These are phyloP conservation scores for Septoria petroselini DNA, from an alignment of 2,329 filamentous ascomycete species.

Conservation along the genomic window DNA sequence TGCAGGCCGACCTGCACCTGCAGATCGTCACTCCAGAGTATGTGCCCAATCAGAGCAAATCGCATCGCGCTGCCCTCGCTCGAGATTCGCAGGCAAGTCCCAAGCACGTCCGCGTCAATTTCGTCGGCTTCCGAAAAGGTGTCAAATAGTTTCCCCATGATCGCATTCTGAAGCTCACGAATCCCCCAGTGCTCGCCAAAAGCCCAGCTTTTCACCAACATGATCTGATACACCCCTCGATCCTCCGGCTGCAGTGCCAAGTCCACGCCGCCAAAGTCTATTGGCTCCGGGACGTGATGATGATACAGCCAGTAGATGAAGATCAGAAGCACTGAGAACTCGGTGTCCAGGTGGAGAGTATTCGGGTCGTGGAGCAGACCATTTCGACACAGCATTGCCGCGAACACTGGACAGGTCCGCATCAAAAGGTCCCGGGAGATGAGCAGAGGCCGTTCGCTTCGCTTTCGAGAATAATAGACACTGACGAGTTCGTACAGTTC, in stretches of 20 bases:
- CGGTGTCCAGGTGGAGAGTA: not conserved
- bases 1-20: not conserved
- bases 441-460: not conserved
- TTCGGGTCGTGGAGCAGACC: not conserved
- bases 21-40: constrained; percentile 11
- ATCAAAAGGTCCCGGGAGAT: not conserved
- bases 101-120: not conserved
- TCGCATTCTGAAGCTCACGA: constrained; percentile 1
- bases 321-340: not conserved
- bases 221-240: not conserved
- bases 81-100: constrained; percentile 1
- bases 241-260: not conserved
- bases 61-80: not conserved
- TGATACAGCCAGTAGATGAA: constrained; percentile 10
- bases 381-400: not conserved
- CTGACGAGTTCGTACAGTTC: not conserved
- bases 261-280: not conserved
- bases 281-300: not conserved
- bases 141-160: not conserved
- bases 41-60: constrained; percentile 9
- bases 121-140: not conserved
- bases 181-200: constrained; percentile 1
- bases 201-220: not conserved
- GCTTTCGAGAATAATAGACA: constrained; percentile 2
- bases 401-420: constrained; percentile 2